phyloP scores from a whole-genome alignment of 1,284 basidiomycete genomes.

The Ganoderma boninense region DNA sequence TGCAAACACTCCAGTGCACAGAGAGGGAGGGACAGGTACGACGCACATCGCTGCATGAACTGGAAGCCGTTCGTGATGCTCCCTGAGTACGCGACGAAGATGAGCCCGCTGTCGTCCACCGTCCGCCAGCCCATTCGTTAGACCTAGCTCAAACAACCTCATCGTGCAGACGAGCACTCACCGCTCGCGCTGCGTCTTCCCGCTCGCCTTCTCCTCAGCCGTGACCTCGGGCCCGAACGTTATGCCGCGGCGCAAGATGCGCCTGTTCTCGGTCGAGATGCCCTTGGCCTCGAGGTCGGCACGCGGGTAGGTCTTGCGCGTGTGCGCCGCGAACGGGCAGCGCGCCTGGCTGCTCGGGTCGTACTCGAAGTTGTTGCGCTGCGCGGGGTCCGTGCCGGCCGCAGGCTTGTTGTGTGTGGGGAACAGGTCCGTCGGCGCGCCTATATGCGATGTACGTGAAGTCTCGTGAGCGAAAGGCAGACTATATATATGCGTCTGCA shows the following conservation, averaged over 20 bases:
- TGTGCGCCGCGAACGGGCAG: constrained; percentile 67
- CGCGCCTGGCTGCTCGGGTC: constrained; percentile 43
- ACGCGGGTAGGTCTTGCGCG: constrained; percentile 63
- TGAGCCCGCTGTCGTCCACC: too few relatives aligned
- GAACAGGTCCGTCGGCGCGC: too few relatives aligned
- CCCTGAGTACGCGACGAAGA: constrained; percentile 59
- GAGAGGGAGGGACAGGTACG: too few relatives aligned
- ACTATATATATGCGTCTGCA: too few relatives aligned
- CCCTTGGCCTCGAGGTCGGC: constrained; percentile 15
- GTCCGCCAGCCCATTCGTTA: neutral
- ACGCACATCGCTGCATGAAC: constrained; percentile 50
- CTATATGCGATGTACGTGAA: too few relatives aligned
- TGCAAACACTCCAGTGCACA: too few relatives aligned
- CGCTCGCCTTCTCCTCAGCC: constrained; percentile 41
- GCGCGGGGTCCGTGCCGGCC: too few relatives aligned
- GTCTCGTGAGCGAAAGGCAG: too few relatives aligned
- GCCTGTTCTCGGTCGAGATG: constrained; percentile 23
- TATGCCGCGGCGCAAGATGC: constrained; percentile 47
- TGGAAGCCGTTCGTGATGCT: constrained; percentile 55
- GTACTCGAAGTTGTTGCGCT: constrained; percentile 49
- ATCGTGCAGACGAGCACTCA: too few relatives aligned
- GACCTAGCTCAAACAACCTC: neutral
- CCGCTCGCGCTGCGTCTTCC: constrained; percentile 50
- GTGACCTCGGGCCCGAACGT: constrained; percentile 54
- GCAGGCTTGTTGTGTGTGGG: too few relatives aligned